Percentiles rank a stretch among this genome's conserved stretches.
Conservation (phyloP, 2,329 filamentous ascomycete genomes). For the Paramyrothecium sp. region DNA sequence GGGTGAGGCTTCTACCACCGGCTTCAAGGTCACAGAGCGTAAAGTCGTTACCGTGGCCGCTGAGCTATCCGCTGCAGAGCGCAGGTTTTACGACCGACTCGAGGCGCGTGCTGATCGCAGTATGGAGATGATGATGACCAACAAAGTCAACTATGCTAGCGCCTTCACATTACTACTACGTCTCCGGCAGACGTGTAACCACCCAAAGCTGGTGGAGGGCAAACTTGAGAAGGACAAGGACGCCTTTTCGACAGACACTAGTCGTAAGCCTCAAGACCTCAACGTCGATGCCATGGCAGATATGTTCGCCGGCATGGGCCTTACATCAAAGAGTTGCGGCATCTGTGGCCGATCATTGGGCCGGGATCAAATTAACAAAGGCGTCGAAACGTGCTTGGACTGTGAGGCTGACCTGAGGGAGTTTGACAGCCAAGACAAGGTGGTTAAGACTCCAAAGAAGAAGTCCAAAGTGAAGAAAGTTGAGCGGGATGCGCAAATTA, state of each 20-base stretch:
- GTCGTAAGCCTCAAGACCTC: constrained; percentile 50
- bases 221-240: constrained; percentile 88
- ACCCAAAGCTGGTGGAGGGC: constrained; percentile 81
- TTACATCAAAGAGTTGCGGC: constrained; percentile 76
- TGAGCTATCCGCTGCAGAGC: constrained; percentile 76
- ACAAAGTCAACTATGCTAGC: constrained; percentile 85
- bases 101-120: constrained; percentile 83
- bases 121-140: constrained; percentile 84
- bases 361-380: constrained; percentile 38
- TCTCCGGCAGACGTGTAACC: constrained; percentile 90
- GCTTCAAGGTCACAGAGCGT: constrained; percentile 89
- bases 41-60: constrained; percentile 80
- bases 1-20: constrained; percentile 54
- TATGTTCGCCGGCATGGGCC: constrained; percentile 80
- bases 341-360: constrained; percentile 74
- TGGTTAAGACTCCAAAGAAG: constrained; percentile 34
- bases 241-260: constrained; percentile 66
- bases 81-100: constrained; percentile 80
- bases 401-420: constrained; percentile 74
- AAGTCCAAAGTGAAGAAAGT: constrained; percentile 24
- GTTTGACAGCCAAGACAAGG: constrained; percentile 48
- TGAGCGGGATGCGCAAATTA: constrained; percentile 13
- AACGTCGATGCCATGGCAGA: constrained; percentile 83
- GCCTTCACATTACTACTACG: constrained; percentile 90
- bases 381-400: constrained; percentile 62